phyloP scores from a whole-genome alignment of 2,329 filamentous ascomycete genomes.

The Microascus cirrosus region DNA sequence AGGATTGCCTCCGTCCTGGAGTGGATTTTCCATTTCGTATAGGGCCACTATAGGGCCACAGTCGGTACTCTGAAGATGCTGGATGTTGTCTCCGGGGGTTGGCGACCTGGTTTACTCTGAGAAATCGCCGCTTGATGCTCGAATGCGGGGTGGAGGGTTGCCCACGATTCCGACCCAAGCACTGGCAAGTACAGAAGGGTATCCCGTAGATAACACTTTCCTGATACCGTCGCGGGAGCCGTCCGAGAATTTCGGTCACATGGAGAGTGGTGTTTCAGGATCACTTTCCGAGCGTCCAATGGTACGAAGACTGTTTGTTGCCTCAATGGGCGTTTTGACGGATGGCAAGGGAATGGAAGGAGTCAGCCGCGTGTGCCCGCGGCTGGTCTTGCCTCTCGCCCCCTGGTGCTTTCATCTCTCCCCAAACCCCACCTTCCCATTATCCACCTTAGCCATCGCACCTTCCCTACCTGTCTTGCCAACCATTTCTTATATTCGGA shows the following conservation, averaged over 20 bases:
- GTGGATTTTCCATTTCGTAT: neutral
- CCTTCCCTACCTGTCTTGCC: neutral
- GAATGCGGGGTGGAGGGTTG: no score
- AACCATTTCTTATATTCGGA: no score
- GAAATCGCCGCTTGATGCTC: no score
- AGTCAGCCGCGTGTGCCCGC: neutral
- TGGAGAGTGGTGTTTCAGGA: neutral
- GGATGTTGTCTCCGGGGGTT: no score
- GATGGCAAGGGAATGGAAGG: neutral
- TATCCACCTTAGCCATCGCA: neutral
- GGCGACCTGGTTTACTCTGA: no score
- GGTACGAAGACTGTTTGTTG: neutral
- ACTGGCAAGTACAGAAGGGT: no score
- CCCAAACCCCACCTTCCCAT: neutral
- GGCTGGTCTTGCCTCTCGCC: neutral
- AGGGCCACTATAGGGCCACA: neutral
- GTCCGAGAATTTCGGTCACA: no score
- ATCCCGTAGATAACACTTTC: no score
- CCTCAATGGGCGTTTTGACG: neutral
- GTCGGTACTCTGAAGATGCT: neutral
- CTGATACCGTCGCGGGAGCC: no score
- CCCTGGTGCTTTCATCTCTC: neutral
- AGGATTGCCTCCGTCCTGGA: neutral
- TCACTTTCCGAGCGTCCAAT: neutral
- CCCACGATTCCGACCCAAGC: no score